A percentile compares a stretch with the other conserved stretches of the same genome.
Conservation (phyloP, 176 grass and related monocot species). For the Rhipidocladum racemiflorum region DNA sequence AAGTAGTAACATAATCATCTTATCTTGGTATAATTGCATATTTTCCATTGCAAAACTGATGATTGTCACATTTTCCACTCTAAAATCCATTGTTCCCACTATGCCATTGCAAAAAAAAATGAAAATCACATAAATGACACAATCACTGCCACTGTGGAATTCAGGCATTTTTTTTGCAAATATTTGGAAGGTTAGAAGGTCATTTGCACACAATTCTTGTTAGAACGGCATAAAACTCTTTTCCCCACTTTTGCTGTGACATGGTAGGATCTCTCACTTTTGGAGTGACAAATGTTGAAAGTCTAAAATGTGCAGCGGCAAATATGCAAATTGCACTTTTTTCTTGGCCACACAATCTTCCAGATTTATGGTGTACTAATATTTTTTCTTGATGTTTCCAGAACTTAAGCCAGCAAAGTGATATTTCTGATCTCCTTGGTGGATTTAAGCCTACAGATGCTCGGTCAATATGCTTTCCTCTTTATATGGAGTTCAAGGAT, state of each 20-base stretch:
- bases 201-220: background rate
- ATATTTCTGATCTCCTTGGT: constrained; percentile 92
- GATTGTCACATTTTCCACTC: background rate
- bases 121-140: background rate
- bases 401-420: constrained; percentile 98
- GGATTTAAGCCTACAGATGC: constrained; percentile 91
- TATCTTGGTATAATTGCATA: background rate
- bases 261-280: background rate
- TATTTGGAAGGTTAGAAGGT: background rate
- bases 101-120: background rate
- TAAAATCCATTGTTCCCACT: background rate
- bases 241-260: background rate
- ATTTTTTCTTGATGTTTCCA: constrained; percentile 37
- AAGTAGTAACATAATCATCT: background rate
- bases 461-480: constrained; percentile 71
- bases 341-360: background rate
- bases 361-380: constrained; percentile 9
- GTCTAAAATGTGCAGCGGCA: background rate
- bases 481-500: constrained; percentile 81
- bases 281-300: background rate
- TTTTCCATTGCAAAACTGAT: background rate
- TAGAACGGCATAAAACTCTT: background rate
- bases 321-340: constrained; percentile 12
- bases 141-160: background rate
- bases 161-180: background rate